phyloP scores from a whole-genome alignment of 2,329 filamentous ascomycete species.

The Pestalotiopsis sp. region DNA sequence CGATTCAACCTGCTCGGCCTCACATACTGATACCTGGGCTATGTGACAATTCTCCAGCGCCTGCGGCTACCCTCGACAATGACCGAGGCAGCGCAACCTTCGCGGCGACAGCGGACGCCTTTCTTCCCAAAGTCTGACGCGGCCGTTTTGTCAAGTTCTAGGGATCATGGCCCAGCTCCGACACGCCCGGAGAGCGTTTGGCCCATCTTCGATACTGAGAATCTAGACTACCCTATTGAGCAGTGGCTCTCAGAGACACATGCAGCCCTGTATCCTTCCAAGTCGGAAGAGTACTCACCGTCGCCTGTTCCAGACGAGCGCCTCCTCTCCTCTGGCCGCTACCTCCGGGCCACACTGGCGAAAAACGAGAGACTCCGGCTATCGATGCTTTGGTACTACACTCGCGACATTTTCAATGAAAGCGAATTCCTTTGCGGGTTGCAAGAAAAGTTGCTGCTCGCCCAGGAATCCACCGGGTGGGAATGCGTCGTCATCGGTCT shows the following conservation, averaged over 20 bases:
- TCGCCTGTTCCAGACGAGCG: neutral
- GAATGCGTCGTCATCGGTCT: constrained; percentile 47
- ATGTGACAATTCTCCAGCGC: too few relatives aligned
- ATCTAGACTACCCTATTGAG: neutral
- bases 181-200: neutral
- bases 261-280: neutral
- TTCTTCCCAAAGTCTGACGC: constrained; percentile 30
- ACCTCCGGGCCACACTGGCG: constrained; percentile 25
- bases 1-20: too few relatives aligned
- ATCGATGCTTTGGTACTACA: constrained; percentile 46
- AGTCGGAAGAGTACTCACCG: neutral
- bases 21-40: too few relatives aligned
- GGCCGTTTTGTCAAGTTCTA: constrained; percentile 22
- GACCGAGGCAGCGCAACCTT: neutral
- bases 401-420: constrained; percentile 38
- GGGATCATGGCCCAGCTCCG: constrained; percentile 5
- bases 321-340: constrained; percentile 14
- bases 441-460: constrained; percentile 43
- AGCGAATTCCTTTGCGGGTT: constrained; percentile 40
- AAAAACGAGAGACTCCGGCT: constrained; percentile 31
- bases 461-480: constrained; percentile 43
- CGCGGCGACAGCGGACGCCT: neutral
- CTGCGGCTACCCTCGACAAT: neutral
- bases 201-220: constrained; percentile 10
- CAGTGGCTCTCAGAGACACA: neutral